phyloP scores from a whole-genome alignment of 129 eudicot genomes.

The Glebionis coronaria region DNA sequence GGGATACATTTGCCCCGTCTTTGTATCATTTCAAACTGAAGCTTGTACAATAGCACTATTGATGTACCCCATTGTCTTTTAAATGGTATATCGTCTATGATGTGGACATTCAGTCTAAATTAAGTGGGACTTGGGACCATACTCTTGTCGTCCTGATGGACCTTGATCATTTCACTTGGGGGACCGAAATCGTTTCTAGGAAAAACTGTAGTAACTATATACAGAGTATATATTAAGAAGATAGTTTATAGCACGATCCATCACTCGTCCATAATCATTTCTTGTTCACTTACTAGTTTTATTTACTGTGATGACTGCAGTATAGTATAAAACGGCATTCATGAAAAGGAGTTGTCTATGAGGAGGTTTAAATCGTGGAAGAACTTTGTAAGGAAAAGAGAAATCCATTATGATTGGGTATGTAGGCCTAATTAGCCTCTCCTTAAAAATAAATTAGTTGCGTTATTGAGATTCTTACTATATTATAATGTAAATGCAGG shows the following conservation, averaged over 20 bases:
- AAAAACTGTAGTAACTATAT: too few relatives aligned
- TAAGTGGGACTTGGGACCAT: not conserved
- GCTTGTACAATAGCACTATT: too few relatives aligned
- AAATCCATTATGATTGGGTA: slow-evolving; percentile 55
- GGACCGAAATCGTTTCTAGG: too few relatives aligned
- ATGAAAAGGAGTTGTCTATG: slow-evolving; percentile 51
- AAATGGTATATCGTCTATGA: not conserved
- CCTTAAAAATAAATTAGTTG: too few relatives aligned
- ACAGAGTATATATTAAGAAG: too few relatives aligned
- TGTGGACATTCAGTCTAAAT: slow-evolving; percentile 10
- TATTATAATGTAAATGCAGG: slow-evolving; percentile 43
- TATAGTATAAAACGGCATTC: slow-evolving; percentile 46
- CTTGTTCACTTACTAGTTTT: not conserved
- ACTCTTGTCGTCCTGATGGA: too few relatives aligned
- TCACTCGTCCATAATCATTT: not conserved
- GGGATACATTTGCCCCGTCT: too few relatives aligned
- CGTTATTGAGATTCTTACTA: too few relatives aligned
- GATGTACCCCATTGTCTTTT: not conserved
- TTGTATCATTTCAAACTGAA: too few relatives aligned
- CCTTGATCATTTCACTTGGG: too few relatives aligned
- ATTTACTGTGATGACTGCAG: slow-evolving; percentile 26
- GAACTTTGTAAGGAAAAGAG: slow-evolving; percentile 50
- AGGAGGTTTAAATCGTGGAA: slow-evolving; percentile 62
- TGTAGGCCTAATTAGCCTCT: too few relatives aligned
- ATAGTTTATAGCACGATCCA: too few relatives aligned